Evolutionary conservation across 176 grass and related monocot genomes (phyloP), one percentile per base, ranked within the genome.

Genomic region (Aechmea fasciata): DNA sequence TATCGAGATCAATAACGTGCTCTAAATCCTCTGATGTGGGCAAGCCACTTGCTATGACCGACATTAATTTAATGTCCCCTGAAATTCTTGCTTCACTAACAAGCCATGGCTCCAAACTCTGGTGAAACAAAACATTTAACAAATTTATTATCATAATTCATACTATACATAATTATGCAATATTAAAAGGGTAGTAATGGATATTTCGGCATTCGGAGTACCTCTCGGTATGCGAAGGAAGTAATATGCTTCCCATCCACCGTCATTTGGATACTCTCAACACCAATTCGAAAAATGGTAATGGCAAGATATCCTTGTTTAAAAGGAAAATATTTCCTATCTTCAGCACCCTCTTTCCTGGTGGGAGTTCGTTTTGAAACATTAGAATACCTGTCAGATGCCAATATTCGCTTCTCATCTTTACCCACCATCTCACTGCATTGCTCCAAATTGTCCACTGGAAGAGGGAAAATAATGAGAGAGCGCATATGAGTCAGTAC

Each of bases 161-260:
- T 28, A 3, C 2, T 11, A 59, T 62, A 49, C 15, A 9, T 20
- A 1, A 20, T 52, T 11, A 3, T 20, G 29, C 29, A 47, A 48
- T 57, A 49, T 28, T 12, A 69, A 50, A 25, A 77, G 66, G 48
- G 50, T 23, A 77, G 3, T 24, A 13, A 47, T 54, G 63, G 1
- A 29, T 72, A 50, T 64, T 47, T 2, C 52, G 70, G 80, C 48
- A 78, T 6, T 64, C 51, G 13, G 70, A 69, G 67, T 84, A 93
- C 95, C 87, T 93, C 80, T 54, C 90, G 84, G 79, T 85, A 94
- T 52, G 90, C 82, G 80, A 99, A 99, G 7, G 95, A 99, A 69
- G 87, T 94, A 64, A 88, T 68, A 84, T 99, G 95, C 67, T 90
- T 99, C 71, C 95, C 95, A 41, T 99, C 95, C 73, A 99, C 87